Percentiles rank a stretch among this genome's conserved stretches.
phyloP scores from a whole-genome alignment of 768 basidiomycete genomes.

The Suillus cothurnatus region DNA sequence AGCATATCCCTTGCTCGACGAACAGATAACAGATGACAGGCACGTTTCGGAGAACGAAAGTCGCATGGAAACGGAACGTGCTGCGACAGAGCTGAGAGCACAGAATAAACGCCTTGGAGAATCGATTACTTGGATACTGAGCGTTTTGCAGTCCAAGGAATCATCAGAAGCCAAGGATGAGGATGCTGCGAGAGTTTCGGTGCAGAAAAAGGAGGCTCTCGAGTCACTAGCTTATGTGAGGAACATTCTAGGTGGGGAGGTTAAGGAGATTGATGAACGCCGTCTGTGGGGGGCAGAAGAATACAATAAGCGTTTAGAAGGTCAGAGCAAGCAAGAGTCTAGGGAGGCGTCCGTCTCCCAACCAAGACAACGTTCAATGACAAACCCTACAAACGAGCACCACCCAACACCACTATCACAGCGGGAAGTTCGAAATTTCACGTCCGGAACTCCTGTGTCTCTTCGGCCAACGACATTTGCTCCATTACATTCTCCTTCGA shows the following conservation, averaged over 20 bases:
- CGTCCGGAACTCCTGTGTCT: constrained; percentile 17
- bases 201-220: constrained; percentile 59
- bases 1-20: constrained; percentile 66
- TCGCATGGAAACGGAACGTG: constrained; percentile 71
- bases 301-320: constrained; percentile 39
- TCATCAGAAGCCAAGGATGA: constrained; percentile 41
- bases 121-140: constrained; percentile 74
- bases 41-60: constrained; percentile 71
- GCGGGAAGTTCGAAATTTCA: constrained; percentile 20
- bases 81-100: constrained; percentile 53
- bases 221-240: constrained; percentile 78
- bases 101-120: constrained; percentile 68
- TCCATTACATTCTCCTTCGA: constrained; percentile 10
- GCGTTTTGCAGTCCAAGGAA: constrained; percentile 61
- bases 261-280: constrained; percentile 61
- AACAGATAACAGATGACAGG: constrained; percentile 55
- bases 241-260: constrained; percentile 64
- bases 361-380: constrained; percentile 47
- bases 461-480: constrained; percentile 23
- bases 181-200: constrained; percentile 44
- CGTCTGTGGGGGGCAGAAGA: constrained; percentile 62
- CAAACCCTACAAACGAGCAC: constrained; percentile 34
- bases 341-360: constrained; percentile 21
- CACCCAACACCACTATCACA: constrained; percentile 12
- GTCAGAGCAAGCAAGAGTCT: constrained; percentile 26